phyloP scores from a whole-genome alignment of 305 asterid species.

The Salvia sclarea region DNA sequence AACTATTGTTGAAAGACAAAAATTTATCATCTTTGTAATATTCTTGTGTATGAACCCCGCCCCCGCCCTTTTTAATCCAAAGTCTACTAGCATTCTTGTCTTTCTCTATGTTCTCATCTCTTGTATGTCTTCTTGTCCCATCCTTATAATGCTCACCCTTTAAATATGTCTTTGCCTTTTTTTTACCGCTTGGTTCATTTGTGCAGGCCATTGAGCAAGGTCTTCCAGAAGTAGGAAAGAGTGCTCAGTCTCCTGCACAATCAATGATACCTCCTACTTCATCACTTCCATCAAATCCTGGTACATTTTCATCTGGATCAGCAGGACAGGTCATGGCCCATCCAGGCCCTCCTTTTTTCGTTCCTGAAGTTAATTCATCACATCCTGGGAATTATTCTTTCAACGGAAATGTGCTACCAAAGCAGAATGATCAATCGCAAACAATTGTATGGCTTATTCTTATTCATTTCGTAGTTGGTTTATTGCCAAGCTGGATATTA shows the following conservation, averaged over 20 bases:
- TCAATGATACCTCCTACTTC: constrained; percentile 38
- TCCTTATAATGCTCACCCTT: background rate
- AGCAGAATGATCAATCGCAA: constrained; percentile 45
- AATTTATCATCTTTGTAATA: background rate
- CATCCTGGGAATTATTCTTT: constrained; percentile 44
- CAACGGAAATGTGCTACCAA: constrained; percentile 40
- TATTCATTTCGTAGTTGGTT: constrained; percentile 25
- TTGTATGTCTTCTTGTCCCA: constrained; percentile 3
- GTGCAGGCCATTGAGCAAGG: constrained; percentile 35
- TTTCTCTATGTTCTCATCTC: background rate
- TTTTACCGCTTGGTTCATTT: constrained; percentile 23
- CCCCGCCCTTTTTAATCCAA: background rate
- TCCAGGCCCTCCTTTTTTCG: constrained; percentile 38
- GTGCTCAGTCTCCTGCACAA: constrained; percentile 30
- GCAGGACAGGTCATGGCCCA: constrained; percentile 41
- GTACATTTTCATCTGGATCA: constrained; percentile 38
- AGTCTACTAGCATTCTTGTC: background rate
- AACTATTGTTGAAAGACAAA: background rate
- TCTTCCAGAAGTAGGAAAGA: constrained; percentile 24
- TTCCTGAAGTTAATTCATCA: constrained; percentile 37
- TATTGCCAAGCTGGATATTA: constrained; percentile 15
- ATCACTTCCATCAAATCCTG: constrained; percentile 37
- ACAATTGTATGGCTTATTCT: constrained; percentile 40
- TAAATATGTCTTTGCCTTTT: constrained; percentile 10
- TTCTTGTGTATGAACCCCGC: background rate